phyloP scores from a whole-genome alignment of 768 basidiomycete genomes.

The Lentinula guzmanii region DNA sequence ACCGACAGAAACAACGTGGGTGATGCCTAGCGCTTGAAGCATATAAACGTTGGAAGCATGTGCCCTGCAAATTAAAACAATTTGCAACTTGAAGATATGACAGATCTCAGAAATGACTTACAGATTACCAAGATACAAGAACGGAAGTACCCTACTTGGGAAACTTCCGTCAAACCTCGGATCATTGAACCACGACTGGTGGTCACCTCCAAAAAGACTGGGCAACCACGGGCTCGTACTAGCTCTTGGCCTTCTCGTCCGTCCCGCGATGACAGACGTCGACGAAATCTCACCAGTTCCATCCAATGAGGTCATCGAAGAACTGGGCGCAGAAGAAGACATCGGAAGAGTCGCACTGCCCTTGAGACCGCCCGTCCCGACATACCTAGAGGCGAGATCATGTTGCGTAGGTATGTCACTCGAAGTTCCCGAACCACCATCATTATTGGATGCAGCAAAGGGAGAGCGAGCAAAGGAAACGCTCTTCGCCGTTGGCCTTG shows the following conservation, averaged over 20 bases:
- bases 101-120: constrained; percentile 35
- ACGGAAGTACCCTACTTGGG: constrained; percentile 88
- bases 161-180: constrained; percentile 92
- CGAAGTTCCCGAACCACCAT: not conserved
- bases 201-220: constrained; percentile 55
- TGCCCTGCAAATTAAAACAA: constrained; percentile 45
- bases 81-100: not conserved
- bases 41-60: constrained; percentile 94
- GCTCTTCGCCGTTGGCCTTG: constrained; percentile 7
- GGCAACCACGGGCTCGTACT: constrained; percentile 65
- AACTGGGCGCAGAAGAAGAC: constrained; percentile 8
- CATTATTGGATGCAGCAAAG: not conserved
- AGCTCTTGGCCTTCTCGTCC: constrained; percentile 54
- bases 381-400: not conserved
- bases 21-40: constrained; percentile 93
- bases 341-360: not conserved
- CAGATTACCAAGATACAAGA: constrained; percentile 93
- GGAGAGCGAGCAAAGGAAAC: constrained; percentile 9
- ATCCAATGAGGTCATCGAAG: not conserved
- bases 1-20: constrained; percentile 95
- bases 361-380: not conserved
- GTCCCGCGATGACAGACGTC: not conserved
- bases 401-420: not conserved
- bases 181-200: constrained; percentile 94
- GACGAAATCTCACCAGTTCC: not conserved